These are phyloP conservation scores for Ploettnerulaceae sp. DNA, from an alignment of 2,329 filamentous ascomycete genomes.

Conservation along the genomic window DNA sequence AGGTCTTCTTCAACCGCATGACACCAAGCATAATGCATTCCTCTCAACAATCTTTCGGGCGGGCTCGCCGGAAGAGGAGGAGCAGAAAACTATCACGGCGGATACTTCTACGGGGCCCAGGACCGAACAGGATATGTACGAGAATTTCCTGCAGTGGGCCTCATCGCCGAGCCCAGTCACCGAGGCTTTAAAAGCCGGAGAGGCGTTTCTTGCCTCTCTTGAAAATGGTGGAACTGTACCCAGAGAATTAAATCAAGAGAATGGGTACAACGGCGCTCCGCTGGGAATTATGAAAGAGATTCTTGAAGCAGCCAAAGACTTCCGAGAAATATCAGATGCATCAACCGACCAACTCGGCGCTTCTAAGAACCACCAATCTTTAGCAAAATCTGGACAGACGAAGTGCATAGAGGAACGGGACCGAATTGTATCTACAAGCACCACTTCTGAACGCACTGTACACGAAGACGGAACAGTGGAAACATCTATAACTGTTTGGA, in stretches of 20 bases:
- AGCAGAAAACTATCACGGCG: no score
- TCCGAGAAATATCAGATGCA: background rate
- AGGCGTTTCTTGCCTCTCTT: conserved; percentile 1
- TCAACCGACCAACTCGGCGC: no score
- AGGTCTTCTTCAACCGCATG: conserved; percentile 12
- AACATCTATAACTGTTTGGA: conserved; percentile 27
- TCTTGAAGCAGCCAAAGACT: background rate
- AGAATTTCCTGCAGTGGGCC: conserved; percentile 21
- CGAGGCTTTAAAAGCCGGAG: conserved; percentile 1
- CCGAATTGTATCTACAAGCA: conserved; percentile 25
- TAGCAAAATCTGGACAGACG: background rate
- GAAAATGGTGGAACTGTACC: background rate
- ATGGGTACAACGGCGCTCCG: background rate
- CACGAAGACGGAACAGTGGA: conserved; percentile 28
- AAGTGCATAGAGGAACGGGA: conserved; percentile 10
- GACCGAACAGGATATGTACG: conserved; percentile 33
- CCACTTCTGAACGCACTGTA: conserved; percentile 21
- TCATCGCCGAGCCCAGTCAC: conserved; percentile 2
- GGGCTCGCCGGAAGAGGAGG: no score
- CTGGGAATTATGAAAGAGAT: conserved; percentile 5
- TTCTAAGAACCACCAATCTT: background rate
- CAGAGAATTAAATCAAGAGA: background rate
- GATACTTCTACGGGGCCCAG: conserved; percentile 6
- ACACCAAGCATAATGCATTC: background rate
- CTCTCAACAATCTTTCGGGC: background rate